These are phyloP conservation scores for Parascedosporium putredinis DNA, from an alignment of 2,329 filamentous ascomycete species.

Conservation along the genomic window DNA sequence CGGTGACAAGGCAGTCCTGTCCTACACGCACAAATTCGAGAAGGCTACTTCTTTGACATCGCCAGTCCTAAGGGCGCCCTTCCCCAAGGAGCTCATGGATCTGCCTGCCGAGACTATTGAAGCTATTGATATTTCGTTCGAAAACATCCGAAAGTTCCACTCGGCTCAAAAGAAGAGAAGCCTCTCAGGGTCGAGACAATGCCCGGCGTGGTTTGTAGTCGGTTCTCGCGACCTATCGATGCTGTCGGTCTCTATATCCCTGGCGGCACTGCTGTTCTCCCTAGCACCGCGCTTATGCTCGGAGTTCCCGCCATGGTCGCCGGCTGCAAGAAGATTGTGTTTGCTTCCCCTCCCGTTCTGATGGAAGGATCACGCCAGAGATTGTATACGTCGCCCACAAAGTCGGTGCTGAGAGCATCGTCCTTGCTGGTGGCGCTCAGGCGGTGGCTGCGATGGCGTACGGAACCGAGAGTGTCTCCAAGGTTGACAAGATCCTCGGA, in stretches of 20 bases:
- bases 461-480: constrained; percentile 84
- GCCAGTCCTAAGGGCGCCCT: constrained; percentile 82
- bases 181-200: constrained; percentile 87
- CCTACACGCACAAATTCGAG: constrained; percentile 96
- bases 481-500: constrained; percentile 97
- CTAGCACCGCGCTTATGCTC: constrained; percentile 94
- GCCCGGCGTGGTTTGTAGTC: constrained; percentile 90
- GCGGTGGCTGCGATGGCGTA: constrained; percentile 96
- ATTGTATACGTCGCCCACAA: constrained; percentile 98
- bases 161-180: constrained; percentile 79
- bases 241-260: constrained; percentile 94
- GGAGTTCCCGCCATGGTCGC: constrained; percentile 97
- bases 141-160: constrained; percentile 93
- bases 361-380: constrained; percentile 87
- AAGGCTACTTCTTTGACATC: constrained; percentile 86
- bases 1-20: constrained; percentile 79
- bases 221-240: constrained; percentile 87
- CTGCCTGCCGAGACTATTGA: constrained; percentile 72
- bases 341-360: constrained; percentile 85
- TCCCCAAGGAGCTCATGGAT: constrained; percentile 76
- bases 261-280: constrained; percentile 91
- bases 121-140: constrained; percentile 88
- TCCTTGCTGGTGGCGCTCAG: constrained; percentile 89
- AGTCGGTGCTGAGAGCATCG: constrained; percentile 89
- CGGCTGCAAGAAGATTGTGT: constrained; percentile 86